These are phyloP conservation scores for Dittrichia graveolens DNA, from an alignment of 129 eudicot species.

Conservation along the genomic window DNA sequence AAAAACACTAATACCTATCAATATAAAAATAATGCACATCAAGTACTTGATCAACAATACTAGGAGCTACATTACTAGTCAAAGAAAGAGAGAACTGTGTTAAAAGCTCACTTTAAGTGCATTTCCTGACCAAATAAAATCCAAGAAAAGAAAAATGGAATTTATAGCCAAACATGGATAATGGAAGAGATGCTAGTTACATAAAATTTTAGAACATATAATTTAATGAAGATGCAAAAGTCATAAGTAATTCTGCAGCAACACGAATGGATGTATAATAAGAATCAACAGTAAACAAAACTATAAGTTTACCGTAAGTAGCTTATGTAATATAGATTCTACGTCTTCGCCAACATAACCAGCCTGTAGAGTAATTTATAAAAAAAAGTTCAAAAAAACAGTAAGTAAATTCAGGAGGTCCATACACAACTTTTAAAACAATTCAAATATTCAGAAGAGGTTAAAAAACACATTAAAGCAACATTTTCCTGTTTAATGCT, in stretches of 20 bases:
- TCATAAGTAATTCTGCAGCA: background rate
- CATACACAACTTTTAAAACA: background rate
- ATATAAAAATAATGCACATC: background rate
- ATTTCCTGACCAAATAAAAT: background rate
- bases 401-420: background rate
- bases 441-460: background rate
- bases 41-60: background rate
- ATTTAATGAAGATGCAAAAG: background rate
- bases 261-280: too few relatives aligned
- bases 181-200: background rate
- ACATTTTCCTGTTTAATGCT: background rate
- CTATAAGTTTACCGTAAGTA: slow-evolving; percentile 59
- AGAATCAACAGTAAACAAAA: background rate
- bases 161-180: background rate
- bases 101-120: slow-evolving; percentile 2
- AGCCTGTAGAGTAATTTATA: slow-evolving; percentile 64
- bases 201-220: background rate
- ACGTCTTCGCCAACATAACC: slow-evolving; percentile 99
- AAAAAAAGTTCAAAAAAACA: slow-evolving; percentile 16
- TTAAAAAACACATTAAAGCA: slow-evolving; percentile 11
- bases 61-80: background rate
- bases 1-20: background rate
- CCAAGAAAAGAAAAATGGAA: background rate
- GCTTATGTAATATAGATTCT: slow-evolving; percentile 87
- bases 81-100: background rate